Conservation (phyloP, 2,329 filamentous ascomycete species). For the Acrocalymma vagum region DNA sequence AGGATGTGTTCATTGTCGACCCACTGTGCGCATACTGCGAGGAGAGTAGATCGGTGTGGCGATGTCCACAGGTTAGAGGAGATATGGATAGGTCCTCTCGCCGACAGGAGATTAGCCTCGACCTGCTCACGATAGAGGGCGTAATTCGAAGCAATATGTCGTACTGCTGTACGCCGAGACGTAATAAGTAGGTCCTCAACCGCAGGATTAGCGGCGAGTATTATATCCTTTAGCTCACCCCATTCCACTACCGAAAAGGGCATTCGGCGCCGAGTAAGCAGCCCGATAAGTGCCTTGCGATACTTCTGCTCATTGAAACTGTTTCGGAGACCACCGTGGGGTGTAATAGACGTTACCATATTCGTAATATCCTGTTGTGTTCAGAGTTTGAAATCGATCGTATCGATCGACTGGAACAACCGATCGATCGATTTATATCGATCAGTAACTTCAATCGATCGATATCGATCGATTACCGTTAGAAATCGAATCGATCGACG, state of each 20-base stretch:
- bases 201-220: slow-evolving; percentile 2
- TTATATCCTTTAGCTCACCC: slow-evolving; percentile 2
- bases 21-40: slow-evolving; percentile 5
- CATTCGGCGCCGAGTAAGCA: slow-evolving; percentile 6
- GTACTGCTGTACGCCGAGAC: slow-evolving; percentile 1
- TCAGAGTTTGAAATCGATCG: no score
- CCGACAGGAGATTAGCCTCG: background rate
- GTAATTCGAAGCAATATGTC: slow-evolving; percentile 4
- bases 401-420: no score
- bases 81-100: slow-evolving; percentile 4
- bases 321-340: slow-evolving; percentile 1
- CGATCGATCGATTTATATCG: no score
- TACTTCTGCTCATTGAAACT: slow-evolving; percentile 5
- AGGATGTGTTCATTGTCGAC: slow-evolving; percentile 7
- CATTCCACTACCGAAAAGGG: slow-evolving; percentile 7
- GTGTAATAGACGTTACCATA: slow-evolving; percentile 2
- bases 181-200: slow-evolving; percentile 5
- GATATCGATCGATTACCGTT: no score
- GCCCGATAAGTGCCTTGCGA: slow-evolving; percentile 6
- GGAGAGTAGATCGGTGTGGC: background rate
- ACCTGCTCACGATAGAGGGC: slow-evolving; percentile 1
- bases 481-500: no score
- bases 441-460: no score
- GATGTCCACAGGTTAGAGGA: slow-evolving; percentile 9
- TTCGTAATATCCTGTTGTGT: no score